Percentiles rank a stretch among this genome's conserved stretches.
These are phyloP conservation scores for Vitis hybrid DNA, from an alignment of 177 flowering plant species.

Conservation along the genomic window DNA sequence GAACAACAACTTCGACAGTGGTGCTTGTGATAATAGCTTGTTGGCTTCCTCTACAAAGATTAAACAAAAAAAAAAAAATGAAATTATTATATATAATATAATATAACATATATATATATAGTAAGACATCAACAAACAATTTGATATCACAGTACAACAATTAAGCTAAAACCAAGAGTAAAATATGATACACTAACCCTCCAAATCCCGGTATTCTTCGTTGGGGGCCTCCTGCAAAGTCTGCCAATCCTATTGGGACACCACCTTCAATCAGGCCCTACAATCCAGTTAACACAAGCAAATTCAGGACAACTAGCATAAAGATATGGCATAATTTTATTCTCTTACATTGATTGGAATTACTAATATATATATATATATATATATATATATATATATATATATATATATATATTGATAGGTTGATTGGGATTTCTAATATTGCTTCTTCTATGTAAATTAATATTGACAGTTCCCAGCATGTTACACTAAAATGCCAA, in stretches of 20 bases:
- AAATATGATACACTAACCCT: constrained; percentile 44
- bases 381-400: not conserved
- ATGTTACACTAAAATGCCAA: not conserved
- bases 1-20: constrained; percentile 90
- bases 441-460: not conserved
- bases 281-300: constrained; percentile 16
- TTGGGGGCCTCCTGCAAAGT: constrained; percentile 59
- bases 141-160: not conserved
- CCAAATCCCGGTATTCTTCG: constrained; percentile 68
- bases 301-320: not conserved
- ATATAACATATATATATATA: not conserved
- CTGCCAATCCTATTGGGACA: constrained; percentile 59
- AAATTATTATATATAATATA: not conserved
- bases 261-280: constrained; percentile 61
- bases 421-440: not conserved
- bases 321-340: not conserved
- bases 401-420: no score
- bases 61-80: not conserved
- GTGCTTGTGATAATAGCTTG: constrained; percentile 82
- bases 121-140: not conserved
- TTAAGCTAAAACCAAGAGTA: not conserved
- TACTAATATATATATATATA: not conserved
- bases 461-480: not conserved
- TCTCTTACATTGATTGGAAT: not conserved
- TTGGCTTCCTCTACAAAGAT: constrained; percentile 48